A percentile compares a stretch with the other conserved stretches of the same genome.
Evolutionary conservation across 345 rosid genomes (phyloP).

Genomic region (Cochlearia excelsa): DNA sequence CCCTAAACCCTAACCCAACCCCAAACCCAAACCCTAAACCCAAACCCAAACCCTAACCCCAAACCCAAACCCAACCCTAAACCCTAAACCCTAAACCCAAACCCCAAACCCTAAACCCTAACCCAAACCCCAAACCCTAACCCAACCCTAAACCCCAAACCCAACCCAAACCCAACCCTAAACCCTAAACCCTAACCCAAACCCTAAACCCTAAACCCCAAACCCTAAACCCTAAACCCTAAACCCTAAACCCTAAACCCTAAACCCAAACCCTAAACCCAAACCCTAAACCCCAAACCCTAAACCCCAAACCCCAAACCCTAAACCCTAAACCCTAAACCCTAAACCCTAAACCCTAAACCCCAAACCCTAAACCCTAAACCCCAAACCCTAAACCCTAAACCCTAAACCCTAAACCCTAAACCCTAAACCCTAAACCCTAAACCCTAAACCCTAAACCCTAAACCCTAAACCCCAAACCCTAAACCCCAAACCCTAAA

Average conservation of each 20-base stretch:
- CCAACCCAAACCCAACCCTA: too few species aligned
- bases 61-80: conserved; percentile 19
- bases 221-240: conserved; percentile 10
- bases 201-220: conserved; percentile 8
- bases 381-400: conserved; percentile 30
- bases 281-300: neutral
- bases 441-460: conserved; percentile 28
- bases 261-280: conserved; percentile 8
- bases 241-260: conserved; percentile 10
- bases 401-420: conserved; percentile 40
- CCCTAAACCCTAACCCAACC: neutral
- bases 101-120: conserved; percentile 7
- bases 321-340: neutral
- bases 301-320: conserved; percentile 7
- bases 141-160: neutral
- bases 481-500: neutral
- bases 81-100: conserved; percentile 5
- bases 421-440: conserved; percentile 32
- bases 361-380: conserved; percentile 12
- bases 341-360: conserved; percentile 19
- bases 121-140: too few species aligned
- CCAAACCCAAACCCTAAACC: neutral
- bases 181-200: conserved; percentile 10
- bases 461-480: conserved; percentile 39
- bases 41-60: conserved; percentile 14